Base-by-base conservation (phyloP, 148 eudicot species). In the Selenicereus undatus region DNA sequence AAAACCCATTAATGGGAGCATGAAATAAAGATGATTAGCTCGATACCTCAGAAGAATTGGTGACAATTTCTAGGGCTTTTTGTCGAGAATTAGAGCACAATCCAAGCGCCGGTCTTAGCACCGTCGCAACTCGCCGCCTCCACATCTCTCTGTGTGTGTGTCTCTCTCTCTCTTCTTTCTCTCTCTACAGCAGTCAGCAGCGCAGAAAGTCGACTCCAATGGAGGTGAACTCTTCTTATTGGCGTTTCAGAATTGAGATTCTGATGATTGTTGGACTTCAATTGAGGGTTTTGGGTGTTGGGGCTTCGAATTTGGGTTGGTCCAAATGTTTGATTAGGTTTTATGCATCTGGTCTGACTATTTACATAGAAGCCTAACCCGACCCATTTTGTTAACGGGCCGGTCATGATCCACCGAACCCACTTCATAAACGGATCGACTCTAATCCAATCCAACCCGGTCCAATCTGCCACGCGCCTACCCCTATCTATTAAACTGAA, bases 121-220 rank as follows among this genome's bases (percentile, higher is more conserved):
- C 48, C 35, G 80, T 8, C 36, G n/a, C 36, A 65, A 42, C 58
- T 62, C 72, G 43, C 22, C 73, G 80, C 56, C 71, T 16, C 80
- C 73, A 78, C 71, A 78, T 78, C 58, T 73, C 48, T 24, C 60
- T 77, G 62, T 22, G 62, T 24, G 60, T 77, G 62, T 22, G 62
- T 43, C 76, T 73, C 26, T 43, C 72, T 48, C 70, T 77, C 71
- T 22, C 71, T 77, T 32, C 69, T 77, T 62, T 22, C 71, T 73
- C 76, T 43, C 26, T 43, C 72, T 48, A 9, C 52, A n/a, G 43
- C 43, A 39, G 43, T 39, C 39, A 14, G 20, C 36, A 14, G 17
- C 36, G 72, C 20, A 14, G 20, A 60, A 64, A 32, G 43, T 32
- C 7, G 42, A 30, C 43, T 70, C 45, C 45, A 20, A 70, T 35